A percentile compares a stretch with the other conserved stretches of the same genome.
Evolutionary conservation across 495 filamentous ascomycete species (phyloP).

Genomic region (Saxispiralis lemnorum): DNA sequence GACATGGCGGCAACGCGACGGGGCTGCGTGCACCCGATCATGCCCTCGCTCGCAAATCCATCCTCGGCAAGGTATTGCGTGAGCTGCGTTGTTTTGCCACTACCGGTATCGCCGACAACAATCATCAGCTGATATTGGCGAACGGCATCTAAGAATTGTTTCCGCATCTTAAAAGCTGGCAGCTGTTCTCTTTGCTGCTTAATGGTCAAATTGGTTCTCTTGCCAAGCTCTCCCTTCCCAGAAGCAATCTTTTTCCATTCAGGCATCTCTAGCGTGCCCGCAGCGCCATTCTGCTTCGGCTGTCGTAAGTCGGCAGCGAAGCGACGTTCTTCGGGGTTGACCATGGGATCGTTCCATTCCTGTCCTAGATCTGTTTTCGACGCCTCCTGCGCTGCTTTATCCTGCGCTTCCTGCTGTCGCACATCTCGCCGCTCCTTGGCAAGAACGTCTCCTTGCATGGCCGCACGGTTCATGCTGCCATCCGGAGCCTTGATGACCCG

Average conservation of each 20-base stretch:
- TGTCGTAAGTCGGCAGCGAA: constrained; percentile 72
- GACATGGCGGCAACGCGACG: constrained; percentile 95
- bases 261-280: constrained; percentile 46
- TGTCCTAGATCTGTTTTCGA: constrained; percentile 68
- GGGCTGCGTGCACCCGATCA: constrained; percentile 94
- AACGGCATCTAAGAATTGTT: constrained; percentile 76
- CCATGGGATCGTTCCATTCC: constrained; percentile 97
- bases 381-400: constrained; percentile 61
- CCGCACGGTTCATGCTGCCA: constrained; percentile 83
- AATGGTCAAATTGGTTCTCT: constrained; percentile 77
- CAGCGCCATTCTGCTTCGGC: constrained; percentile 34
- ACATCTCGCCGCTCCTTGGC: constrained; percentile 82
- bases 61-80: constrained; percentile 90
- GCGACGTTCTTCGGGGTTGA: constrained; percentile 58
- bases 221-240: constrained; percentile 70
- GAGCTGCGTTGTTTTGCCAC: constrained; percentile 91
- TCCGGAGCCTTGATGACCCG: constrained; percentile 93
- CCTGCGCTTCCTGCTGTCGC: constrained; percentile 71
- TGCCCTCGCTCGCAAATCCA: constrained; percentile 73
- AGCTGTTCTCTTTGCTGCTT: constrained; percentile 85
- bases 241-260: constrained; percentile 85
- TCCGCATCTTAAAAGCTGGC: constrained; percentile 79
- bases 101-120: constrained; percentile 93
- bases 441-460: constrained; percentile 79
- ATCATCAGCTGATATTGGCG: constrained; percentile 77